phyloP scores from a whole-genome alignment of 768 basidiomycete species.

The Suillus spraguei region DNA sequence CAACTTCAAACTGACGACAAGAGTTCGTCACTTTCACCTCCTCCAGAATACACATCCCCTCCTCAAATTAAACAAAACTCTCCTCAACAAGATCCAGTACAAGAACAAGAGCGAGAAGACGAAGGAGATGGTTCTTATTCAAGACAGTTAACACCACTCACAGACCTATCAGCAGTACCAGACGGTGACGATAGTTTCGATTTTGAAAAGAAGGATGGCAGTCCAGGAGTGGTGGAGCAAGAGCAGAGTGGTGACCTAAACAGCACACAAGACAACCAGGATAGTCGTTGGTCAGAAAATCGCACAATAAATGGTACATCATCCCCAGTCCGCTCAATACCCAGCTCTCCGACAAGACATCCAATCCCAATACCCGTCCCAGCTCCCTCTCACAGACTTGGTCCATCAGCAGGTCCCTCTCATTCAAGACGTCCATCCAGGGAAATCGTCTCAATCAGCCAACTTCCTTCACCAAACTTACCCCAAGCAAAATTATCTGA shows the following conservation, averaged over 20 bases:
- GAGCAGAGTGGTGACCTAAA: conserved; percentile 19
- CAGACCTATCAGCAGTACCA: conserved; percentile 72
- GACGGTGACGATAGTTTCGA: conserved; percentile 49
- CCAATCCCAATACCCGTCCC: conserved; percentile 20
- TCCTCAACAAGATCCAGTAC: conserved; percentile 19
- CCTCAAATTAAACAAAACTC: conserved; percentile 31
- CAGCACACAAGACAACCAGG: conserved; percentile 17
- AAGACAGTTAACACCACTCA: conserved; percentile 71
- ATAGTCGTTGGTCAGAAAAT: conserved; percentile 21
- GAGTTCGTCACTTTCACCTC: conserved; percentile 60
- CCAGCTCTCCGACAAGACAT: conserved; percentile 6
- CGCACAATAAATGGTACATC: conserved; percentile 23
- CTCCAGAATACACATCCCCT: conserved; percentile 47
- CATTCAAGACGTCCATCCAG: conserved; percentile 29
- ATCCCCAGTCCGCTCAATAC: conserved; percentile 18
- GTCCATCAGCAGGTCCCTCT: conserved; percentile 24
- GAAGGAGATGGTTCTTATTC: conserved; percentile 47
- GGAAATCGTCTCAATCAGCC: conserved; percentile 32
- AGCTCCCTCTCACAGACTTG: conserved; percentile 21
- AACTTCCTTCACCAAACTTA: conserved; percentile 29
- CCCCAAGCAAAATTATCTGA: conserved; percentile 16
- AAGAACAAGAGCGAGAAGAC: conserved; percentile 35
- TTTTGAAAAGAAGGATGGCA: conserved; percentile 20
- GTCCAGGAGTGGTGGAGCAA: conserved; percentile 34
- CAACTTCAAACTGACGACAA: conserved; percentile 38